A percentile compares a stretch with the other conserved stretches of the same genome.
phyloP scores from a whole-genome alignment of 495 filamentous ascomycete genomes.

The Immersiella caudata region DNA sequence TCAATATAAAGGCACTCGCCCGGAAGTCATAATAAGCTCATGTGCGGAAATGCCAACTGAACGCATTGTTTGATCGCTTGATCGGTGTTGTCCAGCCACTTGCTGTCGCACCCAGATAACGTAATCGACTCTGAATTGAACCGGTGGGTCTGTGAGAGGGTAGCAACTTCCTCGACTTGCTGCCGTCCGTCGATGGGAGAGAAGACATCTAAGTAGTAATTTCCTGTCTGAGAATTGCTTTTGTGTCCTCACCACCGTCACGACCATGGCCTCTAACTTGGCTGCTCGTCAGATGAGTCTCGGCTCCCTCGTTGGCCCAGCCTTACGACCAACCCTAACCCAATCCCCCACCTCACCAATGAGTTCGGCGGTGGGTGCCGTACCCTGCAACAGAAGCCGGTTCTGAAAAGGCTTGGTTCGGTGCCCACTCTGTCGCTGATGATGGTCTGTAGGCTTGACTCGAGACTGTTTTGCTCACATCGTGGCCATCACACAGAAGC shows the following conservation, averaged over 20 bases:
- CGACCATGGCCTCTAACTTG: too few relatives aligned
- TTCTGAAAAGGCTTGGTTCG: too few relatives aligned
- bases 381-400: neutral
- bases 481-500: neutral
- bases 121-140: conserved; percentile 9
- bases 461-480: neutral
- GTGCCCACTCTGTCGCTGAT: too few relatives aligned
- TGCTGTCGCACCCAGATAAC: conserved; percentile 1
- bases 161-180: neutral
- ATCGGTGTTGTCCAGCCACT: neutral
- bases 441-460: neutral
- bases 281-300: too few relatives aligned
- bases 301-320: too few relatives aligned
- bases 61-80: neutral
- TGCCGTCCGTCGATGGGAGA: neutral
- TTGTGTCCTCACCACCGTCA: too few relatives aligned
- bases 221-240: neutral
- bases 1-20: neutral
- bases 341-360: too few relatives aligned
- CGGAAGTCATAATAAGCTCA: neutral
- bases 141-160: conserved; percentile 3
- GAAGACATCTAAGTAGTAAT: neutral
- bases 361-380: conserved; percentile 1
- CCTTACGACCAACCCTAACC: too few relatives aligned
- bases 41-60: neutral